A percentile compares a stretch with the other conserved stretches of the same genome.
Evolutionary conservation across 495 filamentous ascomycete species (phyloP).

Genomic region (Ramalina peruviana): DNA sequence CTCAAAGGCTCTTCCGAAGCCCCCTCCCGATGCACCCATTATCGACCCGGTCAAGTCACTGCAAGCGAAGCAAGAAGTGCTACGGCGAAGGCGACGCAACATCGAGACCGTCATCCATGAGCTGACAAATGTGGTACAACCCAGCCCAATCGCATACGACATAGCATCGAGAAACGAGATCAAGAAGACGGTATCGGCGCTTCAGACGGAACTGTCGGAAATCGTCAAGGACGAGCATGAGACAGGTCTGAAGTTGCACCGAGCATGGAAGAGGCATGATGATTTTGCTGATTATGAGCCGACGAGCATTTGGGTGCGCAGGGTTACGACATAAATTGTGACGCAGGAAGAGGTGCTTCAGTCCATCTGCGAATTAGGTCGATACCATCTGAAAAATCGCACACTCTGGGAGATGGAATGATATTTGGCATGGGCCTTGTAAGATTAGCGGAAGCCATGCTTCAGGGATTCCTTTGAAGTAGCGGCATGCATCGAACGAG

Average conservation of each 20-base stretch:
- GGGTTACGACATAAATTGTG: slow-evolving; percentile 34
- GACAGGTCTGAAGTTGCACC: slow-evolving; percentile 64
- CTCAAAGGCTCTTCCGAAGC: slow-evolving; percentile 40
- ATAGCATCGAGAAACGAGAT: slow-evolving; percentile 47
- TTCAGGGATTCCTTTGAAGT: too few relatives aligned
- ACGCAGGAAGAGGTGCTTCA: too few relatives aligned
- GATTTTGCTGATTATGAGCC: slow-evolving; percentile 48
- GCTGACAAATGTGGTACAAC: slow-evolving; percentile 48
- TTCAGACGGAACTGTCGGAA: slow-evolving; percentile 65
- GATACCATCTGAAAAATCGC: too few relatives aligned
- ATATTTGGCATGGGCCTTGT: too few relatives aligned
- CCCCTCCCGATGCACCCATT: slow-evolving; percentile 42
- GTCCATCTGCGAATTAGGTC: too few relatives aligned
- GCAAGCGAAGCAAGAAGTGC: slow-evolving; percentile 49
- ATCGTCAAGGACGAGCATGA: slow-evolving; percentile 75
- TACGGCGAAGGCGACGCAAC: slow-evolving; percentile 53
- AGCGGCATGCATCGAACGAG: too few relatives aligned
- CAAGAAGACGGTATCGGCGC: slow-evolving; percentile 53
- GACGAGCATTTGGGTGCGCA: slow-evolving; percentile 68
- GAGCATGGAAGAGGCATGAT: slow-evolving; percentile 65
- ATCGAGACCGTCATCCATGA: slow-evolving; percentile 57
- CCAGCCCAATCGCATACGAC: slow-evolving; percentile 43
- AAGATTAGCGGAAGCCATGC: too few relatives aligned
- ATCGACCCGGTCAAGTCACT: slow-evolving; percentile 51
- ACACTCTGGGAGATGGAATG: too few relatives aligned